Evolutionary conservation across 805 yeast species (phyloP).

Genomic region (Starmerella powellii): DNA sequence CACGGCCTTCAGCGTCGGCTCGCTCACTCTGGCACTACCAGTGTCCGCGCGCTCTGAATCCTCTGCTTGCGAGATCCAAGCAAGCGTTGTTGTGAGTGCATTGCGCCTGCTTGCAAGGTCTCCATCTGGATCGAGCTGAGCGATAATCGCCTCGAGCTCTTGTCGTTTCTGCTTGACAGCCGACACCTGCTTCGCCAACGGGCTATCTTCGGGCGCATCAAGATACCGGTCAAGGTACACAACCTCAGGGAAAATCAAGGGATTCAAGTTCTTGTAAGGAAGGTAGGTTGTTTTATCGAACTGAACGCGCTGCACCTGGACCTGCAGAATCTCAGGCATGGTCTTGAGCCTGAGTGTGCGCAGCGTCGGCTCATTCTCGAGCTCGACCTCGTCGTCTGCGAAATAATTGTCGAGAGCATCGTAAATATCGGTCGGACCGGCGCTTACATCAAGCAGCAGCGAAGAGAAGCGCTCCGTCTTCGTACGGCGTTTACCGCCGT

Average conservation of each 20-base stretch:
- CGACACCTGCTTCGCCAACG: constrained; percentile 40
- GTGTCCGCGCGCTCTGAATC: background rate
- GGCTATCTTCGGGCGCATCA: constrained; percentile 41
- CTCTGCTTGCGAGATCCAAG: too few species aligned
- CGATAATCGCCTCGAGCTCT: background rate
- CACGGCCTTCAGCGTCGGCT: constrained; percentile 38
- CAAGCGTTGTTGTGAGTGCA: constrained; percentile 42
- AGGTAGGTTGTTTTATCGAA: constrained; percentile 62
- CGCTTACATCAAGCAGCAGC: constrained; percentile 72
- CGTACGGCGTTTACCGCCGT: constrained; percentile 34
- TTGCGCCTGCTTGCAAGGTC: constrained; percentile 24
- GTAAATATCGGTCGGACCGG: constrained; percentile 77
- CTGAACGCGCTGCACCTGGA: constrained; percentile 89
- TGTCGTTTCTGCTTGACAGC: constrained; percentile 44
- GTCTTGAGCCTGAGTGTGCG: constrained; percentile 59
- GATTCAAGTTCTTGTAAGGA: constrained; percentile 73
- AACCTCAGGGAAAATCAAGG: constrained; percentile 64
- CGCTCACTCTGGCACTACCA: constrained; percentile 11
- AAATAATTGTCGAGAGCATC: constrained; percentile 83
- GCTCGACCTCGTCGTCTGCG: constrained; percentile 51
- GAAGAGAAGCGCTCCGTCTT: constrained; percentile 68
- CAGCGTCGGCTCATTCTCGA: constrained; percentile 60
- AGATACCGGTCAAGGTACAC: constrained; percentile 81
- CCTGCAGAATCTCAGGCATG: constrained; percentile 72
- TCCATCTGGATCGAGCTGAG: background rate